These are phyloP conservation scores for Epithemia pelagica DNA, from an alignment of 108 stramenopile species.

Conservation along the genomic window DNA sequence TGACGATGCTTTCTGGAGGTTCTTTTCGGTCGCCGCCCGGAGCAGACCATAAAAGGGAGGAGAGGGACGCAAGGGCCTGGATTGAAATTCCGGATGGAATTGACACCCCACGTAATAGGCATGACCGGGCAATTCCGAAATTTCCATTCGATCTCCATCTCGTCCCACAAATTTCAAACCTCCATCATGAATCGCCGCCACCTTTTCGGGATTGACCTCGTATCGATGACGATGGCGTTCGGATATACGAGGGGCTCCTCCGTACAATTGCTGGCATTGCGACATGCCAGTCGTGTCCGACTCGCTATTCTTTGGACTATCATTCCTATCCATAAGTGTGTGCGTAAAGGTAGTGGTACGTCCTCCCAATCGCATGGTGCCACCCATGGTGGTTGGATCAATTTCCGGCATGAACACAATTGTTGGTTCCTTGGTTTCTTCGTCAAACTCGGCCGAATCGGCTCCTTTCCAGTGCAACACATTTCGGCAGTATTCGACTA, in stretches of 20 bases:
- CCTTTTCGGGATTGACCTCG: conserved; percentile 97
- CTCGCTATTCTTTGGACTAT: not conserved
- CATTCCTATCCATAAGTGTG: conserved; percentile 18
- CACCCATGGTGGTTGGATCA: conserved; percentile 94
- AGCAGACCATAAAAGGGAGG: conserved; percentile 95
- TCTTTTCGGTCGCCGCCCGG: conserved; percentile 67
- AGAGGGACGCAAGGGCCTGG: conserved; percentile 90
- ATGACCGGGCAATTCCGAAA: conserved; percentile 92
- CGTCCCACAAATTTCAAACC: conserved; percentile 94
- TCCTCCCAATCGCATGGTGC: conserved; percentile 97
- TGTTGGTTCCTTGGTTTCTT: conserved; percentile 65
- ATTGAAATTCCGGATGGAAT: conserved; percentile 99
- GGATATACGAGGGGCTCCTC: conserved; percentile 48
- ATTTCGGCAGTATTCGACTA: conserved; percentile 95
- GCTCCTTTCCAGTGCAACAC: conserved; percentile 79
- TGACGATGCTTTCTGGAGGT: not conserved
- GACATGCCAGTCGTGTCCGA: conserved; percentile 27
- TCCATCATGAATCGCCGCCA: conserved; percentile 77
- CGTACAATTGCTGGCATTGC: conserved; percentile 67
- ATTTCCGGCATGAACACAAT: conserved; percentile 99
- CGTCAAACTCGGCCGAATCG: conserved; percentile 94
- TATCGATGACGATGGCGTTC: conserved; percentile 99
- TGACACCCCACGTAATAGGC: conserved; percentile 97
- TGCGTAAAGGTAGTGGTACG: conserved; percentile 83
- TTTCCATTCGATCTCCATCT: conserved; percentile 96